Evolutionary conservation across 345 rosid genomes (phyloP), one percentile per base, ranked within the genome.

Genomic region (Pelargonium nanum): DNA sequence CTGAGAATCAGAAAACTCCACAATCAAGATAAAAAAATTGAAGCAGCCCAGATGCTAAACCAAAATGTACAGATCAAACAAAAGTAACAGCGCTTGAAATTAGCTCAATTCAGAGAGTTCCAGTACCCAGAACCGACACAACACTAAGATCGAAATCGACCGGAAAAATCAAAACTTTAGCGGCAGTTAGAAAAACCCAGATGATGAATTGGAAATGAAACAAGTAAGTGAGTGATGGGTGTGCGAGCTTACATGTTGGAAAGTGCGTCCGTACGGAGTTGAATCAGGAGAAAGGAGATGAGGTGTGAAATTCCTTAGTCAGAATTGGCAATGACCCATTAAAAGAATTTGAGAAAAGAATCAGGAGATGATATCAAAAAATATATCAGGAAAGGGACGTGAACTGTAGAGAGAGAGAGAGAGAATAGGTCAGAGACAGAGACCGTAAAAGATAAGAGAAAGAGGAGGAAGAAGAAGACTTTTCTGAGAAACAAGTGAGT

Each of bases 11-110:
- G 10, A 9, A 34, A 34, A 40, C 48, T 12, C 40, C 48, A 40
- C 2, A 40, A 40, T 40, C 32, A 40, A 52, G 57, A 26, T 20
- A n/a, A 21, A 1, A 9, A 60, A 59, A 45, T 34, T 68, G 26
- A 22, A 53, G 34, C 40, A 24, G 51, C 44, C 55, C 54, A 68
- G 62, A 64, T 52, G 64, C 67, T 20, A 61, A 48, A 16, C 24
- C 22, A 58, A 58, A 20, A 69, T 59, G 60, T 20, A 24, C 9
- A 10, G 48, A 40, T 40, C 48, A 40, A 40, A 15, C 40, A 30
- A 30, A 30, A 6, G 10, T 12, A 30, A 30, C 6, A 40, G 10
- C 5, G 16, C 48, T 17, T 9, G 17, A 40, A 12, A 40, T 2
- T 7, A 40, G 16, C 48, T 40, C 3, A 40, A 40, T 40, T 40